These are phyloP conservation scores for Lathyrus tuberosus DNA, from an alignment of 306 rosid species.

Conservation along the genomic window DNA sequence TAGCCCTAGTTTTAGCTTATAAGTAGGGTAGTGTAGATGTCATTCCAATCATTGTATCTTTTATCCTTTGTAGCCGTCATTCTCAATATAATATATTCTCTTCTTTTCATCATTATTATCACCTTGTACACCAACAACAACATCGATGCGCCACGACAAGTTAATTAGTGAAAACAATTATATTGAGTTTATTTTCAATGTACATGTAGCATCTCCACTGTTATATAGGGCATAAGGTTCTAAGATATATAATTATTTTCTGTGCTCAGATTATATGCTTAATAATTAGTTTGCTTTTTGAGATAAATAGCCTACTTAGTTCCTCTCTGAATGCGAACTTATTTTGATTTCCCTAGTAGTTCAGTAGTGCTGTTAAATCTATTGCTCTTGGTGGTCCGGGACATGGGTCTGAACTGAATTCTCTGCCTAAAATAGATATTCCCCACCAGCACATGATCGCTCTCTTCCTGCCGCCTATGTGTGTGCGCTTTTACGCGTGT, in stretches of 20 bases:
- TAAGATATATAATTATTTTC: constrained; percentile 46
- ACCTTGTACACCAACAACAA: too few relatives aligned
- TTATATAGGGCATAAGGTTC: constrained; percentile 52
- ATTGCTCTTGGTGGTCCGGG: constrained; percentile 40
- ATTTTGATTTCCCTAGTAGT: constrained; percentile 23
- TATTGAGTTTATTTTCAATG: constrained; percentile 45
- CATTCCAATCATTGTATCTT: too few relatives aligned
- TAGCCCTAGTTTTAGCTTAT: too few relatives aligned
- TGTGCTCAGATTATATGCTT: constrained; percentile 51
- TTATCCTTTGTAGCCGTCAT: too few relatives aligned
- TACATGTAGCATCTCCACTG: constrained; percentile 45
- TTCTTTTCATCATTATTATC: too few relatives aligned
- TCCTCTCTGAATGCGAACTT: constrained; percentile 49
- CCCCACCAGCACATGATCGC: constrained; percentile 42
- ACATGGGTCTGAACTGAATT: constrained; percentile 40
- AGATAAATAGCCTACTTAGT: constrained; percentile 38
- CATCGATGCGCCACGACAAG: background rate
- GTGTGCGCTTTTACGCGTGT: background rate
- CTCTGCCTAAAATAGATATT: constrained; percentile 47
- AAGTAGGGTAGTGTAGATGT: too few relatives aligned
- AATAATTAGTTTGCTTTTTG: constrained; percentile 44
- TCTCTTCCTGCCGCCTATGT: background rate
- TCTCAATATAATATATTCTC: too few relatives aligned
- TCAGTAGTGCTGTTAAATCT: constrained; percentile 30
- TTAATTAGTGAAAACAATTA: constrained; percentile 36